phyloP scores from a whole-genome alignment of 768 basidiomycete genomes.

The Infundibulicybe gibba region DNA sequence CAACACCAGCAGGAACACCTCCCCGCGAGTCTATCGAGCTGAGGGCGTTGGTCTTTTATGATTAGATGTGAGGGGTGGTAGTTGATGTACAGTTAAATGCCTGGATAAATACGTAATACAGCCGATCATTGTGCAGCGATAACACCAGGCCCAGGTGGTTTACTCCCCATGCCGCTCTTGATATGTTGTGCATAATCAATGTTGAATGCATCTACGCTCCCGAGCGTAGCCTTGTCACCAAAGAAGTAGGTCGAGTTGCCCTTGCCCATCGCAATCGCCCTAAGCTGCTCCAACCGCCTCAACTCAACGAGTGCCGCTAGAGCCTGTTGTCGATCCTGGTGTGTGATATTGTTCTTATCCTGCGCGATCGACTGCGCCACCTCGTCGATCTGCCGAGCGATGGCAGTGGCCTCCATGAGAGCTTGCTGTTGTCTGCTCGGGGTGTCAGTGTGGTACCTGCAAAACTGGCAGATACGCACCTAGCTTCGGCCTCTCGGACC shows the following conservation, averaged over 20 bases:
- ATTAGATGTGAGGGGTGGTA: conserved; percentile 15
- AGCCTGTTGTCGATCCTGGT: conserved; percentile 34
- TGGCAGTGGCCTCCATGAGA: conserved; percentile 42
- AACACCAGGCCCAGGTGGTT: no score
- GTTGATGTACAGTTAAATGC: no score
- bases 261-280: conserved; percentile 44
- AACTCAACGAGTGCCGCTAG: conserved; percentile 43
- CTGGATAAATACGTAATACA: no score
- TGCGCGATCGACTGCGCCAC: conserved; percentile 37
- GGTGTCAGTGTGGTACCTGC: neutral
- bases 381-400: conserved; percentile 44
- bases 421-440: conserved; percentile 33
- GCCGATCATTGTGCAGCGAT: no score
- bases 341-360: conserved; percentile 21
- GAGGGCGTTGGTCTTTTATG: conserved; percentile 50
- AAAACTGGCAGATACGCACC: conserved; percentile 17
- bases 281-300: conserved; percentile 47
- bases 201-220: conserved; percentile 36
- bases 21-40: conserved; percentile 50
- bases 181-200: conserved; percentile 47
- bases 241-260: conserved; percentile 60
- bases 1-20: conserved; percentile 38
- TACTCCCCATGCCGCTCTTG: conserved; percentile 25
- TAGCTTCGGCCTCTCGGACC: conserved; percentile 49
- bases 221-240: conserved; percentile 37